These are phyloP conservation scores for Teunomyces lycoperdinae DNA, from an alignment of 805 yeast genomes.

Conservation along the genomic window DNA sequence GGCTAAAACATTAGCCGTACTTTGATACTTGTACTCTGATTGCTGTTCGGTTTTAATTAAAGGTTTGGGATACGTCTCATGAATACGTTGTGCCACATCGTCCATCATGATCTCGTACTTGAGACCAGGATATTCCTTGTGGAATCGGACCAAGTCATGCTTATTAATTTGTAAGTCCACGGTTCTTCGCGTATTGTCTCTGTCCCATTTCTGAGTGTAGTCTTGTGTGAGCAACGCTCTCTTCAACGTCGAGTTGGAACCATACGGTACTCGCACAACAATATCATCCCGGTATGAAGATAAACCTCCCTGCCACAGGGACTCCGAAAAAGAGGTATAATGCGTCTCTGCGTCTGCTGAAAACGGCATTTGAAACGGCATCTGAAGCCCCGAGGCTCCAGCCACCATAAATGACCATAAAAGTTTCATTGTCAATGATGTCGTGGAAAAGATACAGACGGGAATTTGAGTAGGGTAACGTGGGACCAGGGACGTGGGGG, in stretches of 20 bases:
- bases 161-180: conserved; percentile 43
- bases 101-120: conserved; percentile 45
- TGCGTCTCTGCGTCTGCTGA: conserved; percentile 18
- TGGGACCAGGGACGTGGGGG: neutral
- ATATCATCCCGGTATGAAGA: conserved; percentile 38
- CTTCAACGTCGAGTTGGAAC: conserved; percentile 14
- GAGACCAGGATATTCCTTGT: conserved; percentile 19
- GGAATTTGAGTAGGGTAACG: no score
- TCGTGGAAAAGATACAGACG: no score
- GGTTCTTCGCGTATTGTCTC: conserved; percentile 34
- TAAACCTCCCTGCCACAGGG: conserved; percentile 40
- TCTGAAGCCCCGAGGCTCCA: conserved; percentile 2
- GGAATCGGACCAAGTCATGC: conserved; percentile 18
- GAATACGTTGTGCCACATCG: conserved; percentile 56
- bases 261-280: conserved; percentile 44
- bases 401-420: conserved; percentile 1
- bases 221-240: conserved; percentile 15
- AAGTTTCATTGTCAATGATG: neutral
- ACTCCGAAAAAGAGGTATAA: conserved; percentile 24
- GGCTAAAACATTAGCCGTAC: conserved; percentile 11
- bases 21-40: neutral
- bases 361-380: conserved; percentile 5
- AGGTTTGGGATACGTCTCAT: conserved; percentile 49
- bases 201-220: conserved; percentile 48
- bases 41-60: no score